Base-by-base conservation (phyloP, 1,284 basidiomycete species). In the Veloporphyrellus conicus region DNA sequence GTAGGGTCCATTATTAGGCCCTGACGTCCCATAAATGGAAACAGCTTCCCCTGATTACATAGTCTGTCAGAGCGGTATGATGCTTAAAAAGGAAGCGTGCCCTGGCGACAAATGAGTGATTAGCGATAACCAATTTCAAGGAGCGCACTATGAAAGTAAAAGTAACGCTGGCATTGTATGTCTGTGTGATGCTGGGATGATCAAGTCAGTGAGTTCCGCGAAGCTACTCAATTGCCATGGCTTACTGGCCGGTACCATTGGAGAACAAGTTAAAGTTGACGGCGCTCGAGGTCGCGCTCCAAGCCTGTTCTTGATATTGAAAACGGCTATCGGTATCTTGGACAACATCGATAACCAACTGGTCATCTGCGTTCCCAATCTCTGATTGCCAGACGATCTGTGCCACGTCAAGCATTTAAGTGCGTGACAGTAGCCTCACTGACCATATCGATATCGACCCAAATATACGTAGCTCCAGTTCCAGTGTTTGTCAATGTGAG, bases 191-290 rank as follows among this genome's bases (percentile, higher is more conserved):
- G 22, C 68, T 69, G 22, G 15, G 29, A 37, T 9, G 6, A 28
- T 20, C 8, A 29, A 47, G 25, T 23, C 6, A 7, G 6, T 53
- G 33, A 50, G 36, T 22, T 19, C 16, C 1, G 15, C 22, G 36
- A 45, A 36, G 35, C 11, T 25, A 7, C 8, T 10, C 3, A n/a
- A 19, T 27, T 31, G 3, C 15, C 14, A 36, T 39, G 11, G 31
- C 69, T 63, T 42, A 71, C 68, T 70, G 67, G 31, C 67, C 69
- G 32, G 60, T 63, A 9, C 57, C 58, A 25, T 64, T 63, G 22
- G 19, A 45, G 32, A 67, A 65, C 4, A 63, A 35, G 23, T 41
- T 40, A 14, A 65, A 52, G 36, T 63, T 47, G 20, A 61, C 5
- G 38, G 27, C 2, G 19, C 42, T 36, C 5, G 31, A 54, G 33